Evolutionary conservation across 179 eudicot genomes (phyloP).

Genomic region (Drosera spatulata): DNA sequence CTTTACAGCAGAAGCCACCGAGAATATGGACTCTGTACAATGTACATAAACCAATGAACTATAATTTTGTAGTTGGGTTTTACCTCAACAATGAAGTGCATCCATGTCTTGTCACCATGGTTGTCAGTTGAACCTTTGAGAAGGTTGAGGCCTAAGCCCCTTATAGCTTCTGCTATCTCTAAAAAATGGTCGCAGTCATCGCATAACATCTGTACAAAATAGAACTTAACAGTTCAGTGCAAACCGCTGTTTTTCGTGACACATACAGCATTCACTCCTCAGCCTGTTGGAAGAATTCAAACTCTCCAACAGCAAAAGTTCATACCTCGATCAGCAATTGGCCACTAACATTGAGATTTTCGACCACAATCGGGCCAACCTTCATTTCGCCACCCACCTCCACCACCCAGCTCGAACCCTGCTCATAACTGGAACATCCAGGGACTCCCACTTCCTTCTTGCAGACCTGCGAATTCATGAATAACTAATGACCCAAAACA

Average conservation of each 20-base stretch:
- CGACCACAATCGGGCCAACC: conserved; percentile 68
- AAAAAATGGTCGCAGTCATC: conserved; percentile 59
- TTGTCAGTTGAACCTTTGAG: conserved; percentile 68
- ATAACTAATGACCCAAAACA: not conserved
- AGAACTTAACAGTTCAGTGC: not conserved
- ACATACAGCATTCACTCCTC: too few species aligned
- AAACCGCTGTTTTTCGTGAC: not conserved
- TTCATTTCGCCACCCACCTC: conserved; percentile 74
- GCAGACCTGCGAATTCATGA: conserved; percentile 27
- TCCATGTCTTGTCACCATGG: conserved; percentile 63
- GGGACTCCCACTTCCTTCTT: conserved; percentile 35
- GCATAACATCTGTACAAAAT: conserved; percentile 50
- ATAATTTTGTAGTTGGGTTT: conserved; percentile 3
- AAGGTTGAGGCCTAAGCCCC: conserved; percentile 65
- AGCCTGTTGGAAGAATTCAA: too few species aligned
- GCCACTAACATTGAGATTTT: conserved; percentile 63
- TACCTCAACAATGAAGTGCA: conserved; percentile 89
- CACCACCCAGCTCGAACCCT: conserved; percentile 92
- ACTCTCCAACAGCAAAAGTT: too few species aligned
- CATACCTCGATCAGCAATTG: conserved; percentile 78
- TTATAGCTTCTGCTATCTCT: conserved; percentile 65
- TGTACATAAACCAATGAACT: too few species aligned
- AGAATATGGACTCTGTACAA: too few species aligned
- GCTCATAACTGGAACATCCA: conserved; percentile 41
- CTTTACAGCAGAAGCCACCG: too few species aligned